Evolutionary conservation across 306 rosid genomes (phyloP).

Genomic region (Glycine latifolia): DNA sequence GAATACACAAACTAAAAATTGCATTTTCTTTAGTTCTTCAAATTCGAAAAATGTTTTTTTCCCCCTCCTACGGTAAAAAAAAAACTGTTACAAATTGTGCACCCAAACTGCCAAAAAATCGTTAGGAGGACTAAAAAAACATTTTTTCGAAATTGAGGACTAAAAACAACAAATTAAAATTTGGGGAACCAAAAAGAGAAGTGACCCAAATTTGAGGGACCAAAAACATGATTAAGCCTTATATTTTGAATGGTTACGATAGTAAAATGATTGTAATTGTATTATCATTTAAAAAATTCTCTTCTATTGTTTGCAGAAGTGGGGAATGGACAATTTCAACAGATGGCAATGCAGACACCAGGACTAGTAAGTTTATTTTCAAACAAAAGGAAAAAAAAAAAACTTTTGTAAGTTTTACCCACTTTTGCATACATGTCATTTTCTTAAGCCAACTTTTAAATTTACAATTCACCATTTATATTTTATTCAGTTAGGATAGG

Average conservation of each 20-base stretch:
- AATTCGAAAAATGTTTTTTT: too few relatives aligned
- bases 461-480: not conserved
- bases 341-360: constrained; percentile 37
- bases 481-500: not conserved
- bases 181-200: too few relatives aligned
- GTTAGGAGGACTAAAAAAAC: too few relatives aligned
- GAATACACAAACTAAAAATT: not conserved
- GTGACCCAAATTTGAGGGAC: too few relatives aligned
- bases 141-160: too few relatives aligned
- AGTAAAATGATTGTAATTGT: not conserved
- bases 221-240: too few relatives aligned
- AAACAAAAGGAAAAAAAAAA: not conserved
- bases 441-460: not conserved
- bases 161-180: too few relatives aligned
- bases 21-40: too few relatives aligned
- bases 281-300: not conserved
- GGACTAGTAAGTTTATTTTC: constrained; percentile 40
- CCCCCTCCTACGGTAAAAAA: too few relatives aligned
- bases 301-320: constrained; percentile 36
- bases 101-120: too few relatives aligned
- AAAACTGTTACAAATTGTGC: too few relatives aligned
- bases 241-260: too few relatives aligned
- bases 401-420: not conserved
- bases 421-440: not conserved
- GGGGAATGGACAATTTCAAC: constrained; percentile 24